Conservation (phyloP, 192 early-diverging fungal genomes). For the Rhizophagus prolifer region DNA sequence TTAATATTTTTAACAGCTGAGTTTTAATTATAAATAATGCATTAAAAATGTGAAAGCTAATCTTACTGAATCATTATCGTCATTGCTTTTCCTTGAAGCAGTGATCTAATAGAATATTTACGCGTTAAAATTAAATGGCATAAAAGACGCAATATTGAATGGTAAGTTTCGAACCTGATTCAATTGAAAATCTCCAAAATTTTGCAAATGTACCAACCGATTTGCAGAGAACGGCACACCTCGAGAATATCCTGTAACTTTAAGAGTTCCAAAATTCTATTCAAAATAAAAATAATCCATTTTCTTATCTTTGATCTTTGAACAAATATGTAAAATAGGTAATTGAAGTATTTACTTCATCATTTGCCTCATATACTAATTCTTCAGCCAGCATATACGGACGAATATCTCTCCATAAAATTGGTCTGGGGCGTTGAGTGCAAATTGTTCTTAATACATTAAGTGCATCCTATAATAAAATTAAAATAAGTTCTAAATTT, state of each 20-base stretch:
- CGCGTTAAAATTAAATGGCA: constrained; percentile 17
- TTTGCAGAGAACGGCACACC: constrained; percentile 87
- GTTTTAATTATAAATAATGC: neutral
- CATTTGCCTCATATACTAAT: constrained; percentile 64
- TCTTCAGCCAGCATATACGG: constrained; percentile 85
- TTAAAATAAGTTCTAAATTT: neutral
- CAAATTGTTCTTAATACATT: constrained; percentile 76
- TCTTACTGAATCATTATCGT: constrained; percentile 21
- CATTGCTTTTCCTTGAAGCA: neutral
- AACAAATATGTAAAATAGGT: neutral
- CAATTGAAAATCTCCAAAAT: constrained; percentile 94
- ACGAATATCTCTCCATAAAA: constrained; percentile 84
- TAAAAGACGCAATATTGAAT: constrained; percentile 34
- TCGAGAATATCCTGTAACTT: constrained; percentile 83
- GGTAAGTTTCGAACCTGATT: constrained; percentile 44
- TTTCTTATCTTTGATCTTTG: too few relatives aligned
- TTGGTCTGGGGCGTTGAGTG: constrained; percentile 70
- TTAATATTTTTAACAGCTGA: neutral
- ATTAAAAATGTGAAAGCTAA: neutral
- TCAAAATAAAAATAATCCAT: neutral
- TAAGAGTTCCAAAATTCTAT: constrained; percentile 59
- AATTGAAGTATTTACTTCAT: constrained; percentile 31
- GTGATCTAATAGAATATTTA: neutral
- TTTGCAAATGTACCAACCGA: constrained; percentile 87
- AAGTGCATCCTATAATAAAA: constrained; percentile 49